Evolutionary conservation across 805 yeast species (phyloP).

Genomic region (Huiozyma sinensis): DNA sequence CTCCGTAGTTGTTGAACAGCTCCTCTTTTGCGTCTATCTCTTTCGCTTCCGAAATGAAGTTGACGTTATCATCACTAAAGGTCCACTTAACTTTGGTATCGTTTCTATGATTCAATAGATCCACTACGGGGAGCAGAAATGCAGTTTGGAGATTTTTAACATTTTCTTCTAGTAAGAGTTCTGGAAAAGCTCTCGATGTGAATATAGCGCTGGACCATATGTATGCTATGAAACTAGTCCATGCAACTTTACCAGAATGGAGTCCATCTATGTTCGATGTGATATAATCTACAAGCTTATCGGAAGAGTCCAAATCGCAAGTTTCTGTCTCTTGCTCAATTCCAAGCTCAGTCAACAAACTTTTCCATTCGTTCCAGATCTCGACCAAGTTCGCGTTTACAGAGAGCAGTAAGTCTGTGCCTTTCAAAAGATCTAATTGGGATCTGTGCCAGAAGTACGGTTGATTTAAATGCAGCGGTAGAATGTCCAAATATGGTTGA

Average conservation of each 20-base stretch:
- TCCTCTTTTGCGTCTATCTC: conserved; percentile 27
- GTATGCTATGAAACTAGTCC: conserved; percentile 60
- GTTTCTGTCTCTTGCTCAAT: conserved; percentile 2
- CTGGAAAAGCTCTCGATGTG: conserved; percentile 75
- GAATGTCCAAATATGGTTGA: conserved; percentile 36
- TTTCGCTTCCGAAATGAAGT: conserved; percentile 31
- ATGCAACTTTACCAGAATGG: conserved; percentile 24
- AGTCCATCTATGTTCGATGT: neutral
- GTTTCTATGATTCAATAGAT: conserved; percentile 65
- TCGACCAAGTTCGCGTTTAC: conserved; percentile 35
- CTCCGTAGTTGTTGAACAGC: conserved; percentile 75
- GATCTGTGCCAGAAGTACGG: conserved; percentile 57
- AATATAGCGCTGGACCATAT: conserved; percentile 67
- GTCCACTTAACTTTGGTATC: conserved; percentile 56
- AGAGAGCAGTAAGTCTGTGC: conserved; percentile 59
- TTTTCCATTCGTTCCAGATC: conserved; percentile 51
- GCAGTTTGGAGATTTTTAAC: conserved; percentile 37
- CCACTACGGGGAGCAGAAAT: conserved; percentile 69
- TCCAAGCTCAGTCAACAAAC: conserved; percentile 4
- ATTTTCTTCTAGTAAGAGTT: conserved; percentile 36
- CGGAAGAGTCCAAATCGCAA: neutral
- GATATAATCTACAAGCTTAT: conserved; percentile 3
- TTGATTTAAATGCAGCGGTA: conserved; percentile 42
- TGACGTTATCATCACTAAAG: conserved; percentile 23
- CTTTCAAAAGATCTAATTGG: conserved; percentile 43